Conservation (phyloP, 108 stramenopile species). For the Tribonema minus region DNA sequence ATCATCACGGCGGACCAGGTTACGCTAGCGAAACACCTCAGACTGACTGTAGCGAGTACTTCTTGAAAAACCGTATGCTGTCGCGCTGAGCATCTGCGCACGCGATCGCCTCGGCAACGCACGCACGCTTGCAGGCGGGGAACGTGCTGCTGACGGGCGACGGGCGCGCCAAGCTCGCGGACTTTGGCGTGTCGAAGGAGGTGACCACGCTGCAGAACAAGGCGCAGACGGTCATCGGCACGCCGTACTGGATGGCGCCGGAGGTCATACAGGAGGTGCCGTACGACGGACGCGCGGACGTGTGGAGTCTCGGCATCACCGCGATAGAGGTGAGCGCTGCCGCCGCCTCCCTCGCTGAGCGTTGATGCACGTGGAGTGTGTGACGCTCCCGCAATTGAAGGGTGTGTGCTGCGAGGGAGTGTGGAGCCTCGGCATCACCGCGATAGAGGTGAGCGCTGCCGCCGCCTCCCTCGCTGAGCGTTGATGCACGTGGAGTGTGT, state of each 20-base stretch:
- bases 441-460: conserved; percentile 66
- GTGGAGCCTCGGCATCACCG: conserved; percentile 93
- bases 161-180: conserved; percentile 61
- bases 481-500: no score
- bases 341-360: no score
- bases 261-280: conserved; percentile 77
- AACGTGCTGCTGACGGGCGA: conserved; percentile 58
- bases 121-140: conserved; percentile 60
- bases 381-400: no score
- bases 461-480: no score
- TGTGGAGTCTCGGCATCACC: conserved; percentile 95
- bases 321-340: conserved; percentile 66
- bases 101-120: no score
- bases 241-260: conserved; percentile 95
- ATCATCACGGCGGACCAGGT: no score
- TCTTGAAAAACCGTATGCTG: no score
- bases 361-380: no score
- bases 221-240: conserved; percentile 91
- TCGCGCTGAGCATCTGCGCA: no score
- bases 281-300: conserved; percentile 94
- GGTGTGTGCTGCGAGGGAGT: conserved; percentile 97
- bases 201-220: conserved; percentile 80
- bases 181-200: conserved; percentile 60
- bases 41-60: no score
- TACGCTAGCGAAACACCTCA: no score